Conservation (phyloP, 768 basidiomycete genomes). For the Paxillus involutus region DNA sequence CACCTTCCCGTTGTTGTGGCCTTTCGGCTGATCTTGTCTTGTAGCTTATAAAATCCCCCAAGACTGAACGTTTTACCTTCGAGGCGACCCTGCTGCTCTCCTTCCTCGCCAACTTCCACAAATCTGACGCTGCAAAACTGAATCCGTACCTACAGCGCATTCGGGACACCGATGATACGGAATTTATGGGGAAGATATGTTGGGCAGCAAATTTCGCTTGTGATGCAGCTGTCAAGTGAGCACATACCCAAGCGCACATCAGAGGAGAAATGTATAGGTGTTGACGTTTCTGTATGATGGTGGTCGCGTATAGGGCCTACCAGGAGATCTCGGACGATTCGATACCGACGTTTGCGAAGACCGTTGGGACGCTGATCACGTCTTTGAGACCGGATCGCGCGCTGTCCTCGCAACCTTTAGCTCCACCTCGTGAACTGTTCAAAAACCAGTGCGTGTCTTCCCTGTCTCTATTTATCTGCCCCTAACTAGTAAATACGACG, state of each 20-base stretch:
- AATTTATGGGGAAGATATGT: constrained; percentile 55
- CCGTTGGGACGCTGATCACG: constrained; percentile 51
- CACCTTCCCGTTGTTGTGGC: background rate
- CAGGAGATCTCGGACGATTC: constrained; percentile 55
- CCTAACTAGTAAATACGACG: constrained; percentile 1
- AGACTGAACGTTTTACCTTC: constrained; percentile 56
- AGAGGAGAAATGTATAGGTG: background rate
- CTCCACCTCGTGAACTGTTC: constrained; percentile 53
- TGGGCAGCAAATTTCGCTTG: constrained; percentile 57
- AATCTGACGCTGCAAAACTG: constrained; percentile 66
- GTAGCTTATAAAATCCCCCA: constrained; percentile 56
- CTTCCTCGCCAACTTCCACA: constrained; percentile 69
- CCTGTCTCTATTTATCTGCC: background rate
- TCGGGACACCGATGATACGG: constrained; percentile 44
- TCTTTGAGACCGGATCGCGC: constrained; percentile 57
- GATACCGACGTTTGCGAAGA: constrained; percentile 47
- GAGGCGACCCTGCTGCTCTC: constrained; percentile 61
- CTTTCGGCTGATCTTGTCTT: background rate
- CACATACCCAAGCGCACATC: background rate
- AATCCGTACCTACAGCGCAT: constrained; percentile 65
- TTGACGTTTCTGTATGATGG: background rate
- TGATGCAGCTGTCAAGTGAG: constrained; percentile 51
- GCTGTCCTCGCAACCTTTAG: constrained; percentile 43
- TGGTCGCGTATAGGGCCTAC: constrained; percentile 44
- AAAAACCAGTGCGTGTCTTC: constrained; percentile 48